Evolutionary conservation across 306 rosid species (phyloP), one percentile per base, ranked within the genome.

Genomic region (Cucumis hystrix): DNA sequence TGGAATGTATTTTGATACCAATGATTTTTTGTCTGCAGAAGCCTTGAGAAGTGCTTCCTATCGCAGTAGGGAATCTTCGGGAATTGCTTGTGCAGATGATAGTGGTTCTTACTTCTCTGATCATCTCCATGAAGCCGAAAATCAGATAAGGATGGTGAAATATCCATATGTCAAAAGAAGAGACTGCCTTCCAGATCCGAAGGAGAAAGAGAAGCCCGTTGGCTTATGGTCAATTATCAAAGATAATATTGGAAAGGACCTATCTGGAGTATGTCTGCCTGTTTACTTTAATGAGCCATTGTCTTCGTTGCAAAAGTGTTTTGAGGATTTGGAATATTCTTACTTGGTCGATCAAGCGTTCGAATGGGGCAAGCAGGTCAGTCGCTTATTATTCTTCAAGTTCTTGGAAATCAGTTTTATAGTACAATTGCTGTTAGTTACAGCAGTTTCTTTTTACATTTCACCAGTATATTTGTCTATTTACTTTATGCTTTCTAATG

Each of bases 221-320:
- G 97, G 99, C 65, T 83, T 92, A 89, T 95, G 99, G 99, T 92
- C 99, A 33, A 92, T 95, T 82, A 95, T 95, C 87, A 95, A 92
- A 86, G 99, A 95, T 82, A 95, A 95, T 79, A 95, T 95, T 43
- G 99, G 99, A 76, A 92, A 92, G 90, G 99, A 95, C 89, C 91
- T 95, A 78, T 95, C 97, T 80, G 99, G 99, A 79, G 99, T 95
- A 82, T 95, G 99, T 83, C 99, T 95, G 79, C 98, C 99, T 79
- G 98, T 95, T 85, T 95, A 95, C 89, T 95, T 95, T 86, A 95
- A 95, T 76, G 99, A 95, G 85, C 99, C 99, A 57, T 92, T 95
- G 76, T 95, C 99, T 58, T 92, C 99, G 1, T 83, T 95, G 85
- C 99, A 95, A 86, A 95, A 95, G 85, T 95, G 98, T 84, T 95